Percentiles rank a stretch among this genome's conserved stretches.
phyloP scores from a whole-genome alignment of 805 yeast genomes.

The Metschnikowia chrysomelidarum region DNA sequence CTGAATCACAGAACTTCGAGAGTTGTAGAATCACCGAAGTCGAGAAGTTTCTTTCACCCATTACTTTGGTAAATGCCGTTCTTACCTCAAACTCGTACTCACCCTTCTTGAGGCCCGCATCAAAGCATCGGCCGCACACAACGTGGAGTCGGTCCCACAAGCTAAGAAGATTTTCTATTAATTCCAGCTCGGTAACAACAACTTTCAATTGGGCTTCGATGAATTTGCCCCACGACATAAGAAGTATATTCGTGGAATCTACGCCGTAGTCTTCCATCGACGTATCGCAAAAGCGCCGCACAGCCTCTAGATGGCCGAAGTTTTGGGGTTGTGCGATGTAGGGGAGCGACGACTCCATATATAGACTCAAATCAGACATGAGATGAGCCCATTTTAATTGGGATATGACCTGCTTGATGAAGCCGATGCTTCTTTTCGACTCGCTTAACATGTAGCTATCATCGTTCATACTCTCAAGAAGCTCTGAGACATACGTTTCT shows the following conservation, averaged over 20 bases:
- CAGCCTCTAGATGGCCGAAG: constrained; percentile 1
- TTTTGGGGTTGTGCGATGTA: constrained; percentile 14
- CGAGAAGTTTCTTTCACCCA: constrained; percentile 16
- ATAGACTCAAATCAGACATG: constrained; percentile 24
- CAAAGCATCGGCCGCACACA: too few relatives aligned
- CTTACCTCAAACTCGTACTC: constrained; percentile 33
- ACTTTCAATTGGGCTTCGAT: constrained; percentile 1
- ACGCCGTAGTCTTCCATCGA: constrained; percentile 21
- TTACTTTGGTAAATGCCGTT: constrained; percentile 24
- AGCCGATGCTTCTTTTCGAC: constrained; percentile 14
- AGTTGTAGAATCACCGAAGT: constrained; percentile 21
- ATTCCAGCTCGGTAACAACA: constrained; percentile 1
- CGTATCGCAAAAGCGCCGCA: constrained; percentile 17
- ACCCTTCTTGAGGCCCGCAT: constrained; percentile 12
- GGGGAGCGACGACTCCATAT: constrained; percentile 23
- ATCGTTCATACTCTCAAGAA: constrained; percentile 8
- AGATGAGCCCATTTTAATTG: constrained; percentile 32
- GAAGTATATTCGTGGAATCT: constrained; percentile 21
- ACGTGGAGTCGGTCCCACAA: constrained; percentile 15
- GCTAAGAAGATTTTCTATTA: constrained; percentile 16
- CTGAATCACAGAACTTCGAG: constrained; percentile 32
- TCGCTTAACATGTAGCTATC: constrained; percentile 14
- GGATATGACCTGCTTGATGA: constrained; percentile 19
- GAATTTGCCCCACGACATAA: constrained; percentile 27
- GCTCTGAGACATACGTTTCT: constrained; percentile 12